Evolutionary conservation across 768 basidiomycete genomes (phyloP).

Genomic region (Roridomyces roridus): DNA sequence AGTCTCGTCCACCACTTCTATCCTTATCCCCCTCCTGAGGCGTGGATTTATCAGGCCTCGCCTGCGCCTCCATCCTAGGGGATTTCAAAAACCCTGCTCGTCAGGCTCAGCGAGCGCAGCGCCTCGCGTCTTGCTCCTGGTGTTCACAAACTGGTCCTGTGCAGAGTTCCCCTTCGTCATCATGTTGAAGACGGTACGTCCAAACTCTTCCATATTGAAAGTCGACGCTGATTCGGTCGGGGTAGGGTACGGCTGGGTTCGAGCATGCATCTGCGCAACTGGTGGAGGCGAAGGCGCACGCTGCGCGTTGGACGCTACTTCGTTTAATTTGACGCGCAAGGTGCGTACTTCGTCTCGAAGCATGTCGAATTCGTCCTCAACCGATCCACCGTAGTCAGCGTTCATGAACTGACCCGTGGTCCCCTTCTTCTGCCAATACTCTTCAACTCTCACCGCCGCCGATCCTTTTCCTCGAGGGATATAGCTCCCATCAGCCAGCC

Average conservation of each 20-base stretch:
- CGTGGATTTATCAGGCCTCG: background rate
- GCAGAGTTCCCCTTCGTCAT: background rate
- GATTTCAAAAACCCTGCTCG: constrained; percentile 14
- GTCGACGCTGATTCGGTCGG: background rate
- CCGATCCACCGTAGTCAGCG: background rate
- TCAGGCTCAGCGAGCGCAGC: background rate
- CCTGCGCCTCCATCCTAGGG: constrained; percentile 12
- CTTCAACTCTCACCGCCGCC: constrained; percentile 2
- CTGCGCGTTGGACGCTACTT: background rate
- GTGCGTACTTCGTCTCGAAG: background rate
- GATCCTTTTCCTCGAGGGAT: constrained; percentile 10
- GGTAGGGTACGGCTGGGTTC: background rate
- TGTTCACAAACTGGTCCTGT: constrained; percentile 1
- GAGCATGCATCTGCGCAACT: background rate
- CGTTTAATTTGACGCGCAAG: background rate
- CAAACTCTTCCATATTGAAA: background rate
- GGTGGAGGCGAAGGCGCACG: background rate
- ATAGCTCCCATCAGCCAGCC: constrained; percentile 1
- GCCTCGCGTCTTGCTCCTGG: background rate
- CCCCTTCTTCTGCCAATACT: constrained; percentile 14
- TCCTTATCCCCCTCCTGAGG: constrained; percentile 12
- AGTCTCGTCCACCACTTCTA: background rate
- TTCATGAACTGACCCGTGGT: background rate
- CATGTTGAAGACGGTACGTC: constrained; percentile 4
- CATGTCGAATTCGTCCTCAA: background rate